These are phyloP conservation scores for Guyanaporus albipodus DNA, from an alignment of 768 basidiomycete genomes.

Conservation along the genomic window DNA sequence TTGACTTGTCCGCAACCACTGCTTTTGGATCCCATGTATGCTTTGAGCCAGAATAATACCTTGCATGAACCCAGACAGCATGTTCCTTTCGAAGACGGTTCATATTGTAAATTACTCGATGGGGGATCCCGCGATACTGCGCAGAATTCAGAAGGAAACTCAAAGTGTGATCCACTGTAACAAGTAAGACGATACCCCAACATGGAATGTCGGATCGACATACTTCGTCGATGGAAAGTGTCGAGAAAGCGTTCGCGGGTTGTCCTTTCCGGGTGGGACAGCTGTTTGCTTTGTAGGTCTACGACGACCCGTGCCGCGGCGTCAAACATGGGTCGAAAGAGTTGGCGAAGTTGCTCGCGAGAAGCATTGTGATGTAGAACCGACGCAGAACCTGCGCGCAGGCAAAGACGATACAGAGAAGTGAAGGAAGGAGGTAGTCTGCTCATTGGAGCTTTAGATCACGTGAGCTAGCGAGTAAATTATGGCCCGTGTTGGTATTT, in stretches of 20 bases:
- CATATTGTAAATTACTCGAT: constrained; percentile 54
- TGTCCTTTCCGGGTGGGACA: constrained; percentile 27
- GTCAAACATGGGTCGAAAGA: constrained; percentile 56
- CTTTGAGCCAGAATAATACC: constrained; percentile 19
- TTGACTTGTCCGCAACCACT: constrained; percentile 21
- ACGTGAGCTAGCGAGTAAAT: constrained; percentile 12
- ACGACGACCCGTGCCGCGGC: constrained; percentile 42
- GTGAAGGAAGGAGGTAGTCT: constrained; percentile 39
- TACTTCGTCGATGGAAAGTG: constrained; percentile 56
- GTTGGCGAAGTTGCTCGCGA: constrained; percentile 40
- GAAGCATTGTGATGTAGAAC: constrained; percentile 50
- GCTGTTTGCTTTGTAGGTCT: constrained; percentile 35
- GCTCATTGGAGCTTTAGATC: constrained; percentile 7
- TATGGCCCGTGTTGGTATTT: no score
- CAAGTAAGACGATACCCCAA: constrained; percentile 9
- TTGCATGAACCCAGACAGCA: constrained; percentile 24
- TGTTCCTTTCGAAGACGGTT: constrained; percentile 30
- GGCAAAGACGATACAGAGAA: constrained; percentile 57
- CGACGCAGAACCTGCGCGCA: constrained; percentile 53
- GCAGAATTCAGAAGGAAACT: constrained; percentile 59
- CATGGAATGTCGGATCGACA: constrained; percentile 8
- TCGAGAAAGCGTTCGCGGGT: constrained; percentile 41
- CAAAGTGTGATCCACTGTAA: constrained; percentile 65
- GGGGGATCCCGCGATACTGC: constrained; percentile 57
- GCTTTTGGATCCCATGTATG: constrained; percentile 40